Evolutionary conservation across 1,284 basidiomycete genomes (phyloP), one percentile per base, ranked within the genome.

Genomic region (Cutaneotrichosporon arboriforme): DNA sequence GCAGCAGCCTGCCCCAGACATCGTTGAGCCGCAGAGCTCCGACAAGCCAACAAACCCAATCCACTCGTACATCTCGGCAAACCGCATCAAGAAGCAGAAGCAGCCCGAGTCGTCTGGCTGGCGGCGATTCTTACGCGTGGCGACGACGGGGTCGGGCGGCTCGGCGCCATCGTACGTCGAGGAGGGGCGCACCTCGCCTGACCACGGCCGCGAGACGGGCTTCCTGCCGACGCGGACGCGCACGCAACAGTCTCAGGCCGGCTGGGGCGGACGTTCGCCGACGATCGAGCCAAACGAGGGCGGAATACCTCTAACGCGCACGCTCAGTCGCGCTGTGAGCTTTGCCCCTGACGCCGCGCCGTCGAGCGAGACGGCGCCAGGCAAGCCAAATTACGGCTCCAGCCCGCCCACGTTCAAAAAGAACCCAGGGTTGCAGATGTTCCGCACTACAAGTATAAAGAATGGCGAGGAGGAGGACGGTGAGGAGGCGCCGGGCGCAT

Each of bases 371-470:
- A 70, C 71, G 4, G 72, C 70, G 0, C 73, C 73, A 0, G 60
- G 59, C 5, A 58, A 46, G 43, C 48, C 45, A 17, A 70, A 70
- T 52, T 73, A 72, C 41, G 73, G 72, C 18, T 60, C 52, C 17
- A 57, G 49, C 8, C 54, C 57, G 8, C 70, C 73, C 5, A 63
- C 63, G 9, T 73, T 73, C 58, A 70, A 62, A 53, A 49, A 46
- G 21, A 73, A 66, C 50, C 72, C 69, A 1, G 55, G 57, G 2
- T 52, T 75, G 38, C 55, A 66, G 15, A 69, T 75, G 68, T 70
- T 57, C 53, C 59, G 73, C 40, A 63, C 67, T 4, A 51, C 63
- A 8, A 66, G 62, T 9, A 54, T 70, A 17, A 65, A 68, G 36
- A 22, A n/a, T 21, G 43, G n/a, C n/a, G n/a, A n/a, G n/a, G n/a